Evolutionary conservation across 2,329 filamentous ascomycete species (phyloP).

Genomic region (Nemania bipapillata): DNA sequence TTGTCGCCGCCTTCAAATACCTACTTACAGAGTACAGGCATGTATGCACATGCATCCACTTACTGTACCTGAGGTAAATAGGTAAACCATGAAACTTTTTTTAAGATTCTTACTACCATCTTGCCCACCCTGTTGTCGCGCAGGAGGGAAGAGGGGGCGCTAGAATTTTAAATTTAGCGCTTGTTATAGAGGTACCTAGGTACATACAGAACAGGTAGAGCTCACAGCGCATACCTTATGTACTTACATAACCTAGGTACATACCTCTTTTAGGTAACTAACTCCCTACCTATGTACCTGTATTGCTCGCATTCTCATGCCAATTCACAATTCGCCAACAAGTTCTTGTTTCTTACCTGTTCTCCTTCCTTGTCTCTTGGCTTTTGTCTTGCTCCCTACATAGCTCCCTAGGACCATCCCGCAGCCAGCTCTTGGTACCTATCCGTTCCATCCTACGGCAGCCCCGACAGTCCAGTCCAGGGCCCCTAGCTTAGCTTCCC

Average conservation of each 20-base stretch:
- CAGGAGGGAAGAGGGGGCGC: background rate
- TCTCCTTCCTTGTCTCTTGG: background rate
- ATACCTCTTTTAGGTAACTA: no score
- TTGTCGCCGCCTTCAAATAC: no score
- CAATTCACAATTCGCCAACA: background rate
- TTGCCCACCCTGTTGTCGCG: background rate
- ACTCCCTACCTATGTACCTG: no score
- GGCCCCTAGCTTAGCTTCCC: background rate
- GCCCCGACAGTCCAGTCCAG: background rate
- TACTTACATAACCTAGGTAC: no score
- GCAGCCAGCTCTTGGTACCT: no score
- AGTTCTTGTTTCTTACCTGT: background rate
- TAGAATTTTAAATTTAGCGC: background rate
- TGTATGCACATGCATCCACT: slow-evolving; percentile 2
- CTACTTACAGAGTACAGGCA: no score
- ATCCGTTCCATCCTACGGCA: no score
- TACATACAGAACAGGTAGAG: no score
- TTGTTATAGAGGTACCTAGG: no score
- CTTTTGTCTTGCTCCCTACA: background rate
- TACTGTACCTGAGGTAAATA: background rate
- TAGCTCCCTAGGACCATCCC: background rate
- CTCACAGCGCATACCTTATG: no score
- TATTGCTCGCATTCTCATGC: background rate
- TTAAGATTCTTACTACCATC: background rate
- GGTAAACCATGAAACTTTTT: slow-evolving; percentile 1